A percentile compares a stretch with the other conserved stretches of the same genome.
phyloP scores from a whole-genome alignment of 345 rosid genomes.

The Lepidium aucheri region DNA sequence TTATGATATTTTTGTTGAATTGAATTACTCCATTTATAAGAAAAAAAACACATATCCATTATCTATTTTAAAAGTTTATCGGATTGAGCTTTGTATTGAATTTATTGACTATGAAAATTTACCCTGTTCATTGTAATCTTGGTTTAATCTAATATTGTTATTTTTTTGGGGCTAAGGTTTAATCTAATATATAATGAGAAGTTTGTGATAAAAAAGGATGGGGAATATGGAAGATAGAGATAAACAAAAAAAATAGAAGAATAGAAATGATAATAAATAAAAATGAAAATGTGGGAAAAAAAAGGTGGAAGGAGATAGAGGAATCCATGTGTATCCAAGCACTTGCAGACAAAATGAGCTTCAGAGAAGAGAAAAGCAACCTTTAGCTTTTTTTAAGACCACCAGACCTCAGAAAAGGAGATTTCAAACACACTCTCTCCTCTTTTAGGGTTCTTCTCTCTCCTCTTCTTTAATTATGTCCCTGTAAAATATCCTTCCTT shows the following conservation, averaged over 20 bases:
- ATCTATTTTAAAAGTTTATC: too few species aligned
- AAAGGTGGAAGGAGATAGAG: conserved; percentile 30
- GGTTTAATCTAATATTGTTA: too few species aligned
- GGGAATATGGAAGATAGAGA: neutral
- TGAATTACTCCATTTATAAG: too few species aligned
- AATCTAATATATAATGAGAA: too few species aligned
- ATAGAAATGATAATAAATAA: conserved; percentile 12
- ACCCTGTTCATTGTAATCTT: too few species aligned
- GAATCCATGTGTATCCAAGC: conserved; percentile 72
- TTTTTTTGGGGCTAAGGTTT: too few species aligned
- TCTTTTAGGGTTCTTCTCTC: conserved; percentile 32
- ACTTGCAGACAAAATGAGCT: conserved; percentile 54
- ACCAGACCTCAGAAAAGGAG: conserved; percentile 69
- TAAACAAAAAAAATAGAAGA: neutral
- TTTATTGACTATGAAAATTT: too few species aligned
- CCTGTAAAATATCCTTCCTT: conserved; percentile 3
- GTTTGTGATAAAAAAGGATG: too few species aligned
- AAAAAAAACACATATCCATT: too few species aligned
- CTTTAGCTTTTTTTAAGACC: conserved; percentile 47
- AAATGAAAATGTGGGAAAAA: conserved; percentile 15
- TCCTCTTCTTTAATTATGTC: conserved; percentile 10
- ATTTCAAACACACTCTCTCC: conserved; percentile 43
- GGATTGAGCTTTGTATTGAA: too few species aligned
- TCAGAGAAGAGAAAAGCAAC: conserved; percentile 66
- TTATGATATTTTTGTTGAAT: too few species aligned